Percentiles rank a stretch among this genome's conserved stretches.
Evolutionary conservation across 176 grass and related monocot species (phyloP).

Genomic region (Leersia perrieri): DNA sequence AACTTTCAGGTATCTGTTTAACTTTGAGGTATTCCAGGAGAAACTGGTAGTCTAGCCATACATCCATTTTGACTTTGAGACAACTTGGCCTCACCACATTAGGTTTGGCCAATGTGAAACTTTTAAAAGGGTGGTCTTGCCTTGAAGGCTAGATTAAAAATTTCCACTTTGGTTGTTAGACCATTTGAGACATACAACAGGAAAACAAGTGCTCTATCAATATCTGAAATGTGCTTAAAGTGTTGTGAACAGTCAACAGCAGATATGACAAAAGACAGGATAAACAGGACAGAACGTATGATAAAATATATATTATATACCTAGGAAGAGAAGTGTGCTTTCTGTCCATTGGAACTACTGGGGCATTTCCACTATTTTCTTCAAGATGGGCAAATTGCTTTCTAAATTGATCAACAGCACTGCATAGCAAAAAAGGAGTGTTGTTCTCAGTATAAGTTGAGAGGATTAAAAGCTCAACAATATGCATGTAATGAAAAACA

Average conservation of each 20-base stretch:
- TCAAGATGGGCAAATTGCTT: constrained; percentile 95
- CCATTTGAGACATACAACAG: neutral
- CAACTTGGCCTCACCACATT: neutral
- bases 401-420: constrained; percentile 92
- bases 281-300: constrained; percentile 24
- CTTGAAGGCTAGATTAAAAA: neutral
- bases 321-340: constrained; percentile 96
- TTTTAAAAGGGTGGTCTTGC: neutral
- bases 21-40: neutral
- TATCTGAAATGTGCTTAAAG: neutral
- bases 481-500: constrained; percentile 5
- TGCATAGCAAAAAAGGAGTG: constrained; percentile 35
- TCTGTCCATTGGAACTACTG: constrained; percentile 70
- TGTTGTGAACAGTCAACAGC: constrained; percentile 5
- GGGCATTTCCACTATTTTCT: constrained; percentile 74
- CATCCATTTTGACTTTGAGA: neutral
- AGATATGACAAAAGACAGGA: neutral
- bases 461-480: neutral
- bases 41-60: neutral
- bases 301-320: constrained; percentile 43
- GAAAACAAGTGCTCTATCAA: neutral
- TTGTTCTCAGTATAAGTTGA: constrained; percentile 1
- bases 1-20: neutral
- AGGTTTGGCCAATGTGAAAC: neutral
- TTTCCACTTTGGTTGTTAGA: neutral